A percentile compares a stretch with the other conserved stretches of the same genome.
Evolutionary conservation across 139 green algal species (phyloP).

Genomic region (Chlorella sp.): DNA sequence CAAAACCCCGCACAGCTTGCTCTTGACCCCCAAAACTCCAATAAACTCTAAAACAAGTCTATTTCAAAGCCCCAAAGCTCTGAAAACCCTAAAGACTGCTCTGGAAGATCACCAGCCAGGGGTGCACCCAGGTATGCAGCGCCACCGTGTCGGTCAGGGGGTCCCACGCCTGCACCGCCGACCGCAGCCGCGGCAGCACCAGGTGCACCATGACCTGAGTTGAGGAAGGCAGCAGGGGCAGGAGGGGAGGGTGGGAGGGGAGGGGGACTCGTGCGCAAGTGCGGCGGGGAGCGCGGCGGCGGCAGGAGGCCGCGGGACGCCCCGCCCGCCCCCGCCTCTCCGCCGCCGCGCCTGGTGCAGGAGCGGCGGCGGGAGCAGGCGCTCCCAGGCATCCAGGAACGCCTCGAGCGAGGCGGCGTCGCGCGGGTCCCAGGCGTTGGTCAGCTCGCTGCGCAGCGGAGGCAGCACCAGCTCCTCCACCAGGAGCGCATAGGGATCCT

Average conservation of each 20-base stretch:
- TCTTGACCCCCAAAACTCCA: no score
- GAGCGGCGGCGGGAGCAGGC: conserved; percentile 51
- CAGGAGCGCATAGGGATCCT: conserved; percentile 76
- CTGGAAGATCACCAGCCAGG: conserved; percentile 92
- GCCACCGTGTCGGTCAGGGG: conserved; percentile 80
- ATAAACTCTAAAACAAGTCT: no score
- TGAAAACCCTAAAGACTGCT: no score
- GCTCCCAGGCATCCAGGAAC: conserved; percentile 85
- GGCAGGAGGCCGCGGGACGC: no score
- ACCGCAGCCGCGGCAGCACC: conserved; percentile 83
- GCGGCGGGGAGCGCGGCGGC: no score
- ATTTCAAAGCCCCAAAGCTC: no score
- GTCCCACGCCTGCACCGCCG: conserved; percentile 86
- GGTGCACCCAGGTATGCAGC: conserved; percentile 96
- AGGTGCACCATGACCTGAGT: conserved; percentile 79
- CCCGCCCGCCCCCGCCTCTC: no score
- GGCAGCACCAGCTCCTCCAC: conserved; percentile 84
- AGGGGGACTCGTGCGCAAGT: no score
- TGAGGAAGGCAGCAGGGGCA: no score
- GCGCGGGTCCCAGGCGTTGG: conserved; percentile 80
- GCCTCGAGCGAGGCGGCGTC: conserved; percentile 81
- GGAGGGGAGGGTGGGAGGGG: no score
- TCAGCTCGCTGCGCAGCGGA: conserved; percentile 64
- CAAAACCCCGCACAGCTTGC: no score
- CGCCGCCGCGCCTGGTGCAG: no score